phyloP scores from a whole-genome alignment of 2,329 filamentous ascomycete genomes.

The Aspergillus sp. region DNA sequence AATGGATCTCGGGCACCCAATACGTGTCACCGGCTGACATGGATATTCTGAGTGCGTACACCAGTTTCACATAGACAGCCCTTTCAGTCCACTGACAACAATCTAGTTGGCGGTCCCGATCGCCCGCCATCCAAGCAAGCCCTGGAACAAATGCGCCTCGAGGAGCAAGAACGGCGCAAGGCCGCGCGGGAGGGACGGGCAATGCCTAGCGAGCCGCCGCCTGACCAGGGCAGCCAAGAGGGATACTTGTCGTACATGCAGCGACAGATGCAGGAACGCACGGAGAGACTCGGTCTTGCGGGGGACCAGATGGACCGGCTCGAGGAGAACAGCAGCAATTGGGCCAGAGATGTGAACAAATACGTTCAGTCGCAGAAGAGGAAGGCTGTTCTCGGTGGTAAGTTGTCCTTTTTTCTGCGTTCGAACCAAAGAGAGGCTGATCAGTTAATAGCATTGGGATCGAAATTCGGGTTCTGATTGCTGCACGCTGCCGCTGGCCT shows the following conservation, averaged over 20 bases:
- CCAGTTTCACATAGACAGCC: constrained; percentile 3
- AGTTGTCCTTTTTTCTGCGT: constrained; percentile 10
- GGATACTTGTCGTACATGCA: constrained; percentile 70
- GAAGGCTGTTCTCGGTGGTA: constrained; percentile 63
- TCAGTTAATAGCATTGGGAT: constrained; percentile 20
- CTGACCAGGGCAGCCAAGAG: constrained; percentile 45
- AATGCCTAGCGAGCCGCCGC: constrained; percentile 12
- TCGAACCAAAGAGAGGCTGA: too few species aligned
- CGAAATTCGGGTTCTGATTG: constrained; percentile 34
- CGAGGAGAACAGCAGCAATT: constrained; percentile 69
- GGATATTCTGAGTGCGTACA: constrained; percentile 59
- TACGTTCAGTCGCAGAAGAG: constrained; percentile 81
- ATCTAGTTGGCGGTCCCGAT: constrained; percentile 66
- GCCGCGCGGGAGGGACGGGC: constrained; percentile 28
- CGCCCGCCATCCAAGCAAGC: constrained; percentile 82
- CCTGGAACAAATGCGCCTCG: constrained; percentile 67
- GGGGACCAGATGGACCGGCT: constrained; percentile 77
- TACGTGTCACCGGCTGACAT: constrained; percentile 79
- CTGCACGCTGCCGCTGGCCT: too few species aligned
- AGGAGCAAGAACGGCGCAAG: constrained; percentile 51
- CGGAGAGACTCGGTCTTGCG: constrained; percentile 74
- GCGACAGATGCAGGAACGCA: constrained; percentile 78
- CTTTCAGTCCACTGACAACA: neutral
- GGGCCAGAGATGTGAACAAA: constrained; percentile 81
- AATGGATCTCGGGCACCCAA: constrained; percentile 95